A percentile compares a stretch with the other conserved stretches of the same genome.
These are phyloP conservation scores for Hyphopichia khmerensis DNA, from an alignment of 1,139 yeast genomes.

Conservation along the genomic window DNA sequence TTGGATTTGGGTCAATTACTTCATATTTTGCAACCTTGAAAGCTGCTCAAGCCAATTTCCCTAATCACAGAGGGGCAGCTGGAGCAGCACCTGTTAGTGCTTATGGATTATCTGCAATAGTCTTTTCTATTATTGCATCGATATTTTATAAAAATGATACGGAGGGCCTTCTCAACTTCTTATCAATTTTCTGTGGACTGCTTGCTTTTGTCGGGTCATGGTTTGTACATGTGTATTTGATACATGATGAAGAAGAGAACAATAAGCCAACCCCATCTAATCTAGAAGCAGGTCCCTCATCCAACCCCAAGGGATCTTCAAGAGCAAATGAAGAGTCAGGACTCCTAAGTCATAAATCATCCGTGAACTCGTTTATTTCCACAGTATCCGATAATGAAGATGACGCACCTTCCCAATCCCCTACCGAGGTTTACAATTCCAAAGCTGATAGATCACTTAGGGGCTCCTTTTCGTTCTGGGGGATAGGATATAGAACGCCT, in stretches of 20 bases:
- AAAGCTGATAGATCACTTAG: slow-evolving; percentile 14
- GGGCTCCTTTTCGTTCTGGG: slow-evolving; percentile 45
- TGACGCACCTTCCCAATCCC: neutral
- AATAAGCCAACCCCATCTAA: slow-evolving; percentile 4
- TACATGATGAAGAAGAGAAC: slow-evolving; percentile 17
- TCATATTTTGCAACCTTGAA: slow-evolving; percentile 67
- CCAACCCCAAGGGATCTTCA: no score
- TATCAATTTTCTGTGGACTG: slow-evolving; percentile 37
- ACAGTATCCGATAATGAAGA: slow-evolving; percentile 1
- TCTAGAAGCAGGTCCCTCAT: slow-evolving; percentile 5
- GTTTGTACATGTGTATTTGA: slow-evolving; percentile 33
- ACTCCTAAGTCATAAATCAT: slow-evolving; percentile 1
- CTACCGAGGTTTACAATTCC: neutral
- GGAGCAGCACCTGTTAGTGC: slow-evolving; percentile 61
- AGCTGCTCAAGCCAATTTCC: slow-evolving; percentile 69
- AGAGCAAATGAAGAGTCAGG: slow-evolving; percentile 2
- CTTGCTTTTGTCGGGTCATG: slow-evolving; percentile 37
- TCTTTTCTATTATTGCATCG: slow-evolving; percentile 47
- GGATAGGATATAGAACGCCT: slow-evolving; percentile 28
- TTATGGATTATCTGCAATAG: slow-evolving; percentile 51
- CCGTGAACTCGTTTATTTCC: slow-evolving; percentile 1
- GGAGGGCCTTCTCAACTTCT: slow-evolving; percentile 37
- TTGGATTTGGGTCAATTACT: slow-evolving; percentile 66
- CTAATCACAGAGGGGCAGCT: slow-evolving; percentile 68
- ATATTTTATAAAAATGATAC: slow-evolving; percentile 43